Conservation (phyloP, 2,329 filamentous ascomycete species). For the Elsinoe necatrix region DNA sequence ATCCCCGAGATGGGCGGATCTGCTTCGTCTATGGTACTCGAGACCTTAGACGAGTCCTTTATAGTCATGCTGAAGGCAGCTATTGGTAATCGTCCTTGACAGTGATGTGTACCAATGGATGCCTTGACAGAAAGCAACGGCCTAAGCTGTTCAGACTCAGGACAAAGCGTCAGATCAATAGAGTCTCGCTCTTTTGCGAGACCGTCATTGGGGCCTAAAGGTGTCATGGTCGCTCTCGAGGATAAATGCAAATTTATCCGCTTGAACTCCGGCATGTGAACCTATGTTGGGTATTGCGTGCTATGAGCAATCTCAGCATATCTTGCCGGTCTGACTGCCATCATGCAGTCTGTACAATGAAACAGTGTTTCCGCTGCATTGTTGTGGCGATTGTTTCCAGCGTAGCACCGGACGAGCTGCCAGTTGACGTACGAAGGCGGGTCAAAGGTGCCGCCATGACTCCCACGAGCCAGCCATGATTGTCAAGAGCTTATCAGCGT, state of each 20-base stretch:
- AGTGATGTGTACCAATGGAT: not conserved
- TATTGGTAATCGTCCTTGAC: not conserved
- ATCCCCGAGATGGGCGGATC: constrained; percentile 15
- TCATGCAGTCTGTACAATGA: not conserved
- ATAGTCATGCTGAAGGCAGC: not conserved
- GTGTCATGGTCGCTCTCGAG: not conserved
- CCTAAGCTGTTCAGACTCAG: not conserved
- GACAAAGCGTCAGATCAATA: not conserved
- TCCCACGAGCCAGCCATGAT: constrained; percentile 25
- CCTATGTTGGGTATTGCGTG: constrained; percentile 5
- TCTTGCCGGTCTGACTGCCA: not conserved
- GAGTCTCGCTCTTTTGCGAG: not conserved
- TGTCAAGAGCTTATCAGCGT: constrained; percentile 2
- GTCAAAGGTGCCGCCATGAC: not conserved
- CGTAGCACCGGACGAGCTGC: not conserved
- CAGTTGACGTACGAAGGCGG: not conserved
- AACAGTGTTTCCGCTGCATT: not conserved
- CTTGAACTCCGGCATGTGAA: not conserved
- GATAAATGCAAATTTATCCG: not conserved
- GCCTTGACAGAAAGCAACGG: not conserved
- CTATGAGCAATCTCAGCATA: not conserved
- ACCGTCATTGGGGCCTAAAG: not conserved
- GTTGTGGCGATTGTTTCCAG: not conserved
- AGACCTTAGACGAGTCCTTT: not conserved
- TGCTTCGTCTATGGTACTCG: not conserved